A percentile compares a stretch with the other conserved stretches of the same genome.
phyloP scores from a whole-genome alignment of 169 alveolate genomes.

The Eimeria sp. region DNA sequence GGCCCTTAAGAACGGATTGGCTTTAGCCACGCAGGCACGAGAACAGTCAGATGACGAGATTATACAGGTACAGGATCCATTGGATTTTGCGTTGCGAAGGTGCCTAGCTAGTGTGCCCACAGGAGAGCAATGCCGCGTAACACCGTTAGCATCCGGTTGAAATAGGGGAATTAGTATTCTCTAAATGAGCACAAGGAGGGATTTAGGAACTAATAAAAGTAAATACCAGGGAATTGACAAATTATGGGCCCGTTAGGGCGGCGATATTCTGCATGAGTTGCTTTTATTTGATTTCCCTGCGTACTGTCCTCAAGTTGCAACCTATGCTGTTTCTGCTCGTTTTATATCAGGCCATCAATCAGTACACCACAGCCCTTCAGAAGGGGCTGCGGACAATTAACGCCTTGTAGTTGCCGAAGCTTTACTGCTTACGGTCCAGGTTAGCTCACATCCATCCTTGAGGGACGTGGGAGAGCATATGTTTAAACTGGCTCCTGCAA shows the following conservation, averaged over 20 bases:
- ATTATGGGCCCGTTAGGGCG: not conserved
- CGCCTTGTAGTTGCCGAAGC: not conserved
- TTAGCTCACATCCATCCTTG: not conserved
- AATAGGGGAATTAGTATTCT: not conserved
- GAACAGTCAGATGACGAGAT: constrained; percentile 85
- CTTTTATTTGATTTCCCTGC: not conserved
- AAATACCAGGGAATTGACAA: not conserved
- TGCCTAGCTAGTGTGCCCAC: not conserved
- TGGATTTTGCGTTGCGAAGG: not conserved
- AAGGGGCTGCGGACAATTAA: constrained; percentile 76
- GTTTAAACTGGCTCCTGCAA: not conserved
- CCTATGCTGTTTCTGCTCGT: not conserved
- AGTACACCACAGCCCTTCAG: constrained; percentile 83
- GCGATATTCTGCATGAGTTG: not conserved
- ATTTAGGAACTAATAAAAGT: not conserved
- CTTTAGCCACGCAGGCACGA: constrained; percentile 82
- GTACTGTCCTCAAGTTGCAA: not conserved
- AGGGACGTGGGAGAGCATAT: not conserved
- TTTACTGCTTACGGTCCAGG: not conserved
- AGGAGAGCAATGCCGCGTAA: not conserved
- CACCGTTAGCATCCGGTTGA: not conserved
- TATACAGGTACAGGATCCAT: constrained; percentile 57
- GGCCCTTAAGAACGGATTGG: constrained; percentile 80
- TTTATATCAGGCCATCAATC: constrained; percentile 82
- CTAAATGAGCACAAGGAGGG: not conserved